Percentiles rank a stretch among this genome's conserved stretches.
phyloP scores from a whole-genome alignment of 768 basidiomycete genomes.

The Pseudohyphozyma bogoriensis region DNA sequence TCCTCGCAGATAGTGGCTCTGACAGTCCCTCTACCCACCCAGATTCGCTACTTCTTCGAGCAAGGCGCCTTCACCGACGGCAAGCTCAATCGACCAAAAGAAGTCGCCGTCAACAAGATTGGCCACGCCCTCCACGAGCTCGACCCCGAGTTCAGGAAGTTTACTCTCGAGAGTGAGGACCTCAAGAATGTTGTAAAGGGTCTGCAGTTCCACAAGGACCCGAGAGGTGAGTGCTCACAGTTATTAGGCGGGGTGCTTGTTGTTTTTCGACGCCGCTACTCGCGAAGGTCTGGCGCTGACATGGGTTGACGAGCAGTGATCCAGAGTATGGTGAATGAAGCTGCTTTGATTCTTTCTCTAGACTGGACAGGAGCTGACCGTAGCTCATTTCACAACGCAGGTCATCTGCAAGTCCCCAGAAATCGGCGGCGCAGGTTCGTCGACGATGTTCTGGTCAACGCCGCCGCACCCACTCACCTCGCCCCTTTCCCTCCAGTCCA shows the following conservation, averaged over 20 bases:
- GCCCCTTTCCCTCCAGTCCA: constrained; percentile 51
- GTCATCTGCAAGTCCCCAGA: constrained; percentile 83
- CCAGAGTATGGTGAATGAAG: too few species aligned
- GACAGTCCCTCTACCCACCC: neutral
- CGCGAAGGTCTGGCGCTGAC: too few species aligned
- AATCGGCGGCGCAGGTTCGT: constrained; percentile 73
- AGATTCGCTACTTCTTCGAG: constrained; percentile 86
- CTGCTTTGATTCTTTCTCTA: too few species aligned
- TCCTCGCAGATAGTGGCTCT: too few species aligned
- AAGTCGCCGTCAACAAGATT: constrained; percentile 50
- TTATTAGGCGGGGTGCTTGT: too few species aligned
- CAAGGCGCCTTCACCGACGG: constrained; percentile 71
- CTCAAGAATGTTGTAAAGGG: constrained; percentile 38
- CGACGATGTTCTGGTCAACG: neutral
- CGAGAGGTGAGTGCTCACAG: constrained; percentile 56
- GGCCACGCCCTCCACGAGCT: constrained; percentile 64
- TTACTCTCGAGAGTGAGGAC: constrained; percentile 68
- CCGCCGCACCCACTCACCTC: neutral
- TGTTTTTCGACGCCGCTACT: neutral
- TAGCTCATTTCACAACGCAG: too few species aligned
- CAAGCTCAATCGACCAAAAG: constrained; percentile 50
- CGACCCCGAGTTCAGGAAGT: constrained; percentile 66
- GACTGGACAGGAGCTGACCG: too few species aligned
- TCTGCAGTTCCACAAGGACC: constrained; percentile 72
- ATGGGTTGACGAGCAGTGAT: constrained; percentile 43